A percentile compares a stretch with the other conserved stretches of the same genome.
These are phyloP conservation scores for Annona cherimola DNA, from an alignment of 164 flowering plant species.

Conservation along the genomic window DNA sequence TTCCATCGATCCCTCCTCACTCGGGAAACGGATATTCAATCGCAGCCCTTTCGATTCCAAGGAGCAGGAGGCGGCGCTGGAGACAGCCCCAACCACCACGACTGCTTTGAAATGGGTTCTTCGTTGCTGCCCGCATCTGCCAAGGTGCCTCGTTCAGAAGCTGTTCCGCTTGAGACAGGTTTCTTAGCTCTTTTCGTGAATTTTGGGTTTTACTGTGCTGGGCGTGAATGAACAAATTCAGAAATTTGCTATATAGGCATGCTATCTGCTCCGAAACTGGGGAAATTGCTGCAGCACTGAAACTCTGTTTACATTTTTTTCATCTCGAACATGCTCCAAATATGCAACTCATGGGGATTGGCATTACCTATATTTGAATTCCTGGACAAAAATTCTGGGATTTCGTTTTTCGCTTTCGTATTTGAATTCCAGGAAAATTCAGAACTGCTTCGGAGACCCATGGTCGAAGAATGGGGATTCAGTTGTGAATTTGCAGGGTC, in stretches of 20 bases:
- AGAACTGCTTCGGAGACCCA: too few species aligned
- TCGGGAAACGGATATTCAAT: constrained; percentile 37
- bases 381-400: too few species aligned
- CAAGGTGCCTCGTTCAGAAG: constrained; percentile 80
- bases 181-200: neutral
- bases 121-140: constrained; percentile 77
- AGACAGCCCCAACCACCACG: constrained; percentile 14
- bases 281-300: neutral
- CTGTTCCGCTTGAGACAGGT: constrained; percentile 97
- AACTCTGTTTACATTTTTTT: neutral
- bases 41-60: neutral
- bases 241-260: neutral
- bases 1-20: constrained; percentile 23
- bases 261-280: neutral
- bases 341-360: neutral
- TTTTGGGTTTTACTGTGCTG: neutral
- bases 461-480: too few species aligned
- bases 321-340: neutral
- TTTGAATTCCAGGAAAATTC: too few species aligned
- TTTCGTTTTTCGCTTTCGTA: too few species aligned
- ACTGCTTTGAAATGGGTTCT: constrained; percentile 86
- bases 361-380: too few species aligned
- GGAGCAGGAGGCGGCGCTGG: neutral
- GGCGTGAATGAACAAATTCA: neutral
- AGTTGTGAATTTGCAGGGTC: too few species aligned